Conservation (phyloP, 176 grass and related monocot species). For the Avena atlantica region DNA sequence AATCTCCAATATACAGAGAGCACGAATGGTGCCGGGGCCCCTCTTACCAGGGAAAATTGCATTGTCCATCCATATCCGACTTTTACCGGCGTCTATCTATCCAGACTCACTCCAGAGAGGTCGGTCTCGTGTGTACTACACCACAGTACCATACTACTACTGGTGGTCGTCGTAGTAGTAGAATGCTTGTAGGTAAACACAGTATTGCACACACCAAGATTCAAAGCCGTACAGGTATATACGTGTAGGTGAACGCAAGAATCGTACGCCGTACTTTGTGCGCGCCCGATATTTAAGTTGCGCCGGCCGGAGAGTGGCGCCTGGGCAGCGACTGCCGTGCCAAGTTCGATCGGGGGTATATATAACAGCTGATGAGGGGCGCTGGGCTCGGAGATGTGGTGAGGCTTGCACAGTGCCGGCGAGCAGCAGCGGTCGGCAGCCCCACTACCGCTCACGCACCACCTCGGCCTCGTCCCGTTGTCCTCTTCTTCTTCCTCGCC, state of each 20-base stretch:
- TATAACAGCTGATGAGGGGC: slow-evolving; percentile 22
- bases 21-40: no score
- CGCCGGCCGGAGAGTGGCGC: neutral
- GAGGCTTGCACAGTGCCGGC: slow-evolving; percentile 38
- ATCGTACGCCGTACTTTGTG: slow-evolving; percentile 38
- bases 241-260: slow-evolving; percentile 15
- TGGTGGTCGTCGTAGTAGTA: neutral
- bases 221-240: slow-evolving; percentile 19
- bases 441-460: neutral
- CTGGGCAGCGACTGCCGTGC: neutral
- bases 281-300: slow-evolving; percentile 20
- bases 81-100: neutral
- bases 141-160: neutral
- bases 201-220: neutral
- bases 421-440: neutral
- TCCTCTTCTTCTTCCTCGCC: neutral
- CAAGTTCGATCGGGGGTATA: neutral
- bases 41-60: no score
- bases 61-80: neutral
- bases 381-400: slow-evolving; percentile 12
- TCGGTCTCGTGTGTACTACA: no score
- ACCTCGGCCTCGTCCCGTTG: neutral
- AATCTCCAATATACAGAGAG: no score
- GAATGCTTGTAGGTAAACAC: neutral
- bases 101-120: neutral